Evolutionary conservation across 352 stramenopile species (phyloP).

Genomic region (Globisporangium solare): DNA sequence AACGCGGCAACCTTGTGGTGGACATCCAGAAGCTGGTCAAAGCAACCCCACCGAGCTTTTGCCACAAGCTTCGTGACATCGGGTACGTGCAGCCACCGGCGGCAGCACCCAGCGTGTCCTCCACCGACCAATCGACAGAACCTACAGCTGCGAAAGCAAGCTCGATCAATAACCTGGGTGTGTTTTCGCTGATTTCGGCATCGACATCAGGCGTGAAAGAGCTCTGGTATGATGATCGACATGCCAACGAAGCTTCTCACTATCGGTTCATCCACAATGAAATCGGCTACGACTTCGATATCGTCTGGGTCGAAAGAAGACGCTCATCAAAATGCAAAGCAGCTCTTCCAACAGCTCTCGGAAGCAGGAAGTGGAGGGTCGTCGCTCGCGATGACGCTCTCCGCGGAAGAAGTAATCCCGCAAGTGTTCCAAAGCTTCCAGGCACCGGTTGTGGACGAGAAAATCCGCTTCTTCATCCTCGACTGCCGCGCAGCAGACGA

Average conservation of each 20-base stretch:
- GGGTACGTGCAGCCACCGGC: conserved; percentile 13
- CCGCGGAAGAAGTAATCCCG: conserved; percentile 55
- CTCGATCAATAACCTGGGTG: conserved; percentile 22
- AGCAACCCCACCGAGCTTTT: conserved; percentile 58
- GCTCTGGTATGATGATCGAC: conserved; percentile 63
- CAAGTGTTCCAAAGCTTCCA: conserved; percentile 73
- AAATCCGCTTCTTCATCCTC: conserved; percentile 73
- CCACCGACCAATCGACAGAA: not conserved
- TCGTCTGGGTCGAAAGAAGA: conserved; percentile 19
- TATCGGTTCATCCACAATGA: conserved; percentile 22
- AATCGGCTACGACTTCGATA: conserved; percentile 2
- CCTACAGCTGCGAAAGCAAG: conserved; percentile 2
- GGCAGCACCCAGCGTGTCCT: not conserved
- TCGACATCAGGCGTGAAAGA: conserved; percentile 65
- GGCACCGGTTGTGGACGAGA: conserved; percentile 21
- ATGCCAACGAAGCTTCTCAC: conserved; percentile 67
- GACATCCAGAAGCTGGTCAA: conserved; percentile 51
- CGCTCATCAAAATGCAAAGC: conserved; percentile 24
- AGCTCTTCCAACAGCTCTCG: conserved; percentile 57
- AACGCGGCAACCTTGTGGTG: conserved; percentile 25
- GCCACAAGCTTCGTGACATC: conserved; percentile 44
- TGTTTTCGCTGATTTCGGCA: conserved; percentile 53
- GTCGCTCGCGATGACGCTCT: conserved; percentile 53
- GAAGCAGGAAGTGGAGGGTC: conserved; percentile 36
- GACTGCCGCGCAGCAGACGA: conserved; percentile 60